These are phyloP conservation scores for Colletotrichum sp. DNA, from an alignment of 2,329 filamentous ascomycete genomes.

Conservation along the genomic window DNA sequence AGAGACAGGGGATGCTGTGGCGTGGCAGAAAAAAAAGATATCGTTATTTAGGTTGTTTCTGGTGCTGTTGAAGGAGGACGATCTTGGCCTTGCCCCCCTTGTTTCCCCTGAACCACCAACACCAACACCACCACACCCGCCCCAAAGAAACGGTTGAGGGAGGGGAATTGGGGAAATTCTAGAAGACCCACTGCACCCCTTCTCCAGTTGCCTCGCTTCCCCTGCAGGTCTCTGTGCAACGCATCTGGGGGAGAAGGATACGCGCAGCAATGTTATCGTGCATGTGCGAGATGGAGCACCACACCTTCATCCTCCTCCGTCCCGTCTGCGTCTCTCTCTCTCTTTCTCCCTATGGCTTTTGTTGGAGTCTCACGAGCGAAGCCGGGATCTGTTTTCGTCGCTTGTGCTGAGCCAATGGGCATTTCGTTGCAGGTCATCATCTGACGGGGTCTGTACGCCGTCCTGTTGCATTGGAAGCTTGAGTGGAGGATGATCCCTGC, in stretches of 20 bases:
- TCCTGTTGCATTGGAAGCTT: not conserved
- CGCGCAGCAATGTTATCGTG: not conserved
- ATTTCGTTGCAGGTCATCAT: not conserved
- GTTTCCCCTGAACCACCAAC: not conserved
- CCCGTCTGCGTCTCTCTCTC: too few species aligned
- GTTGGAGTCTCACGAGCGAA: not conserved
- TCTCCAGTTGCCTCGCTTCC: not conserved
- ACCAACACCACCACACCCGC: not conserved
- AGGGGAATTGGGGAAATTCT: constrained; percentile 6
- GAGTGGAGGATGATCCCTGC: not conserved
- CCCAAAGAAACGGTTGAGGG: not conserved
- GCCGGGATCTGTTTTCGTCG: constrained; percentile 4
- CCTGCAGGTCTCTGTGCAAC: not conserved
- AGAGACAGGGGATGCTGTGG: not conserved
- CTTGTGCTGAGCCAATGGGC: not conserved
- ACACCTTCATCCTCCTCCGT: not conserved
- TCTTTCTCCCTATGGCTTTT: not conserved
- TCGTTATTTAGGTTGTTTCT: not conserved
- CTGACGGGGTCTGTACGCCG: not conserved
- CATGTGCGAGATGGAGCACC: not conserved
- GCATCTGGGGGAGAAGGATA: not conserved
- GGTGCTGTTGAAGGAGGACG: not conserved
- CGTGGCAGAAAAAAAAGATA: not conserved
- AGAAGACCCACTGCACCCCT: not conserved
- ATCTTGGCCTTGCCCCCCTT: not conserved